phyloP scores from a whole-genome alignment of 208 protist genomes.

The Trypanosoma cruzi region DNA sequence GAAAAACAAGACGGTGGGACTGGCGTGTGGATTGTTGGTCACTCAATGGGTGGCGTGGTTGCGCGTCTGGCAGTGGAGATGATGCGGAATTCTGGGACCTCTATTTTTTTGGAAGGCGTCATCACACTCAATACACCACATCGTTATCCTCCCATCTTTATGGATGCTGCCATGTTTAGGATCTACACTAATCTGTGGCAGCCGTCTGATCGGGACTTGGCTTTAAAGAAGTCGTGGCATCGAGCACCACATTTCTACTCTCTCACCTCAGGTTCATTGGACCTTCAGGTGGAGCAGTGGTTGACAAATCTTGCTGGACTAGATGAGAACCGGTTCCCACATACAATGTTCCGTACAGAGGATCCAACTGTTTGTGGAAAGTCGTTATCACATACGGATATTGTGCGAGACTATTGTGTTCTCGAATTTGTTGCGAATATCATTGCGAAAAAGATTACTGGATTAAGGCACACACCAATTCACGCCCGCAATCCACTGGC shows the following conservation, averaged over 20 bases:
- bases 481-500: not conserved
- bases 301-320: constrained; percentile 16
- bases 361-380: constrained; percentile 36
- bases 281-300: constrained; percentile 43
- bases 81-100: constrained; percentile 3
- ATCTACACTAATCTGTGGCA: constrained; percentile 35
- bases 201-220: not conserved
- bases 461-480: not conserved
- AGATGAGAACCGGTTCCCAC: not conserved
- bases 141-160: constrained; percentile 44
- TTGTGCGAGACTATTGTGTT: constrained; percentile 39
- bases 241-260: constrained; percentile 15
- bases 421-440: constrained; percentile 25
- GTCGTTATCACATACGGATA: constrained; percentile 40
- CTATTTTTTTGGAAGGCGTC: constrained; percentile 31
- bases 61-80: constrained; percentile 29
- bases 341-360: constrained; percentile 29
- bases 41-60: constrained; percentile 68
- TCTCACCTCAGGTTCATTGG: constrained; percentile 46
- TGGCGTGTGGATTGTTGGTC: constrained; percentile 47
- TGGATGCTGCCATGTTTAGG: constrained; percentile 42
- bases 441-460: constrained; percentile 7
- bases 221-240: not conserved
- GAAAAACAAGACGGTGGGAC: not conserved
- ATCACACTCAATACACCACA: constrained; percentile 55